These are phyloP conservation scores for Garcia nutans DNA, from an alignment of 345 rosid species.

Conservation along the genomic window DNA sequence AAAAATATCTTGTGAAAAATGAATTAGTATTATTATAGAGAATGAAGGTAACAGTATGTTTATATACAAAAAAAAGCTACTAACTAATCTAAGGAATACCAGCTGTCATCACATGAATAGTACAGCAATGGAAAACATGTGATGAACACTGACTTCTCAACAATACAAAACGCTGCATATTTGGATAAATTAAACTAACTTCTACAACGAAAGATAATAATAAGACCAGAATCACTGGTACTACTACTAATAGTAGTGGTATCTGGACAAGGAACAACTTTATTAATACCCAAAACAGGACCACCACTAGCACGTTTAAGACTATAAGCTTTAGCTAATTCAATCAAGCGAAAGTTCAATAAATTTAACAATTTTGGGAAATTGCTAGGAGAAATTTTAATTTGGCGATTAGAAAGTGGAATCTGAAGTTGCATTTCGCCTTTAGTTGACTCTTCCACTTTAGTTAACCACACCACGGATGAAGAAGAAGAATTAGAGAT, in stretches of 20 bases:
- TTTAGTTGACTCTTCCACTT: neutral
- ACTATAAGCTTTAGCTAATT: neutral
- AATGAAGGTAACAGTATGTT: too few species aligned
- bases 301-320: neutral
- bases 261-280: conserved; percentile 15
- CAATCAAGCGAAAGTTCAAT: neutral
- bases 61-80: too few species aligned
- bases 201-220: conserved; percentile 14
- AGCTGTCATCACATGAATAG: too few species aligned
- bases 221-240: neutral
- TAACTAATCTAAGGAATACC: too few species aligned
- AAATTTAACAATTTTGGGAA: conserved; percentile 7
- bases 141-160: too few species aligned
- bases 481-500: neutral
- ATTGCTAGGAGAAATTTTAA: neutral
- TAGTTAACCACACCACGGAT: conserved; percentile 11
- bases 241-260: neutral
- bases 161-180: too few species aligned
- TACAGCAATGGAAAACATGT: too few species aligned
- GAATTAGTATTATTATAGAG: too few species aligned
- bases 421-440: conserved; percentile 11
- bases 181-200: too few species aligned
- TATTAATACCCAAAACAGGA: conserved; percentile 15
- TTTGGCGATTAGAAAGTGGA: conserved; percentile 12
- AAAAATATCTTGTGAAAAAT: too few species aligned